Percentiles rank a stretch among this genome's conserved stretches.
Conservation (phyloP, 495 filamentous ascomycete species). For the Cenococcum geophilum region DNA sequence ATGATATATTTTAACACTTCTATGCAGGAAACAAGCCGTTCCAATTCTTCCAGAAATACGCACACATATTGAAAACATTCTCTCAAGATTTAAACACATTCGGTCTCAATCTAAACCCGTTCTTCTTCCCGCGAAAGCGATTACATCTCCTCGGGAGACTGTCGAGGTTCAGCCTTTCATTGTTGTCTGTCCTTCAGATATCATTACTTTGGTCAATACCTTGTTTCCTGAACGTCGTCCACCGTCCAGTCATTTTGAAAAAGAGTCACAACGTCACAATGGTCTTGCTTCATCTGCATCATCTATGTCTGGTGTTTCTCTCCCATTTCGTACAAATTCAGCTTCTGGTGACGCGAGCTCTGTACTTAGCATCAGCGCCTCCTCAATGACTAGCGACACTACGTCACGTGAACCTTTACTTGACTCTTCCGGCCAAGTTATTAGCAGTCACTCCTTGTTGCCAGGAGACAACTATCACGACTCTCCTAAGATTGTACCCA, state of each 20-base stretch:
- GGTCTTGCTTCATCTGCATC: conserved; percentile 57
- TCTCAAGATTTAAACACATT: conserved; percentile 56
- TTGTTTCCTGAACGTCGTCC: conserved; percentile 62
- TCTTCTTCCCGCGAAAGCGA: conserved; percentile 59
- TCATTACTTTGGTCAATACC: conserved; percentile 62
- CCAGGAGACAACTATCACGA: conserved; percentile 18
- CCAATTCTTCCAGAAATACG: conserved; percentile 62
- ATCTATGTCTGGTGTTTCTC: conserved; percentile 59
- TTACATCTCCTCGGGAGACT: conserved; percentile 64
- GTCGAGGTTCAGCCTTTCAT: conserved; percentile 66
- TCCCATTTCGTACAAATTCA: conserved; percentile 35
- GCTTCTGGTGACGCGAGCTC: conserved; percentile 41
- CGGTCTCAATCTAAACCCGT: conserved; percentile 51
- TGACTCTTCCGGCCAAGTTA: conserved; percentile 42
- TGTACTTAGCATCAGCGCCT: conserved; percentile 59
- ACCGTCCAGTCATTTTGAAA: conserved; percentile 43
- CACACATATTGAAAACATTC: conserved; percentile 69
- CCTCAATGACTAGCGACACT: conserved; percentile 61
- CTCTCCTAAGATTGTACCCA: conserved; percentile 24
- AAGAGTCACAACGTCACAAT: conserved; percentile 40
- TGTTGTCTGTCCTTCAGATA: conserved; percentile 66
- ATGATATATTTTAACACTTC: conserved; percentile 15
- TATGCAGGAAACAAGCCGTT: conserved; percentile 51
- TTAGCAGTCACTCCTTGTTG: conserved; percentile 11
- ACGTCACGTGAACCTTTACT: conserved; percentile 60